Base-by-base conservation (phyloP, 495 filamentous ascomycete genomes). In the Tuber microsphaerosporum region DNA sequence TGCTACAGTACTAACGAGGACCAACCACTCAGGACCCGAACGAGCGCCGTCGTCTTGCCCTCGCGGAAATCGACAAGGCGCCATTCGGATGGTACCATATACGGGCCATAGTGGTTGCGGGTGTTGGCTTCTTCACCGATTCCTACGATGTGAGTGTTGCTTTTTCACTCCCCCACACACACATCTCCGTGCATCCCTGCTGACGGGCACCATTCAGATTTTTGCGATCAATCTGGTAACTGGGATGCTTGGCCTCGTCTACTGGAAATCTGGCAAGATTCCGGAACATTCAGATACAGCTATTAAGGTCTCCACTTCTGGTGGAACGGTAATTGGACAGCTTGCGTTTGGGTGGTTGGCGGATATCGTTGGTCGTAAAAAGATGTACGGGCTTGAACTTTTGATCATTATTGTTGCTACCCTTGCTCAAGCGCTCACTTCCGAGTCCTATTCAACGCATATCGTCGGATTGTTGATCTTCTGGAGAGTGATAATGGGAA, bases 371-470 rank as follows among this genome's bases (percentile, higher is more conserved):
- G 92, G 92, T 71, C 90, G 92, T 72, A 93, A 92, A 86, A 87
- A 85, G 72, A 94, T 97, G 90, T 97, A 97, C 84, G 93, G 93
- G 69, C 85, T 95, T 70, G 93, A 96, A 83, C 84, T 97, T 77
- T 93, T 95, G 81, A 85, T 97, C 78, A 95, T 97, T 84, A 96
- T 96, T 83, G 88, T 92, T 76, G 91, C 92, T 10, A 95, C 92
- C 31, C 85, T 97, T 68, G 92, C 91, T 72, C 92, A 94, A 84
- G 83, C 91, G 69, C 86, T 96, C 69, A 83, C 89, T n/a, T 89
- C 91, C 14, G 83, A 84, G 42, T 93, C 91, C n/a, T 86, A 85
- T 19, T 88, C 89, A 2, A 88, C 94, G 73, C 88, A 91, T 44
- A 89, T 96, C 73, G 86, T 91, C 71, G 93, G 93, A 73, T 77